Evolutionary conservation across 129 eudicot genomes (phyloP), one percentile per base, ranked within the genome.

Genomic region (Apium graveolens): DNA sequence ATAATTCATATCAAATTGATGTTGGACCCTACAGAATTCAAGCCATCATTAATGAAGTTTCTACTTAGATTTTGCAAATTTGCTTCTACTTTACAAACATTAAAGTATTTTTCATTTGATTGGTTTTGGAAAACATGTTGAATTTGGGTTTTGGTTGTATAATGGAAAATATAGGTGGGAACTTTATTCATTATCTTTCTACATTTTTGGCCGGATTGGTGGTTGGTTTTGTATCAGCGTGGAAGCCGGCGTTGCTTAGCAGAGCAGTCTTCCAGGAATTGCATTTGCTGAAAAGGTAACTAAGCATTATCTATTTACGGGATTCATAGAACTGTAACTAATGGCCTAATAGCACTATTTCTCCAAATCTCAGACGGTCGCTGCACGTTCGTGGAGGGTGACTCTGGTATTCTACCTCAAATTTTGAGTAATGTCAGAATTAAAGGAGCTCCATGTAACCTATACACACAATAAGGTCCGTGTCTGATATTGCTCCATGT

Each of bases 241-340:
- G 98, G 98, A 89, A 79, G 90, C 85, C 91, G n/a, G 98, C 98
- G 41, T 82, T 91, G 34, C 87, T 94, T 20, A 94, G 98, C 48
- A 85, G 91, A 73, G 98, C 97, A 31, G 98, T 94, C 43, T 94
- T 69, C 98, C 98, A 0, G 98, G 98, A 43, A 94, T 94, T 80
- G 98, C 98, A 27, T 94, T 94, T 76, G 98, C 98, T 21, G 98
- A n/a, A n/a, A n/a, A n/a, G n/a, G n/a, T n/a, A n/a, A n/a, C n/a
- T n/a, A n/a, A n/a, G n/a, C n/a, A n/a, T n/a, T n/a, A n/a, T n/a
- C n/a, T n/a, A n/a, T n/a, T n/a, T n/a, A n/a, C n/a, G n/a, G n/a
- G n/a, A n/a, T n/a, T n/a, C 87, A 81, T 14, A 81, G 24, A 29
- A 84, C 69, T 66, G 32, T 5, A 32, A 81, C 75, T 4, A 42